Evolutionary conservation across 23 red algal genomes (phyloP).

Genomic region (Gracilaria gracilis): DNA sequence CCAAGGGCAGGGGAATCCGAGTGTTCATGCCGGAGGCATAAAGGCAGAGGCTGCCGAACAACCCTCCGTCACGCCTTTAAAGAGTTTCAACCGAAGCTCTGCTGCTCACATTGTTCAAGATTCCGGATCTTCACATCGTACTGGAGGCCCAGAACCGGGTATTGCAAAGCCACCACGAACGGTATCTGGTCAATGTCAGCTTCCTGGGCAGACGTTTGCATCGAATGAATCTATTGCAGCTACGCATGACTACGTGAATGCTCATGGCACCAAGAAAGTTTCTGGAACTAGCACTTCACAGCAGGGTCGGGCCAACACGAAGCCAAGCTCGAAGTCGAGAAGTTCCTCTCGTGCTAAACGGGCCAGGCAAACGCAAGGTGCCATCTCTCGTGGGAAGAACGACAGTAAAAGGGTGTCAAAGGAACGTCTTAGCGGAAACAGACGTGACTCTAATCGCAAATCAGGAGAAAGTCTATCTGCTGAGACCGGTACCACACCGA

Average conservation of each 20-base stretch:
- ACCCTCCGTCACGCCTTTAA: background rate
- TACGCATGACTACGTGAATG: background rate
- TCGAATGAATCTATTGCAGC: background rate
- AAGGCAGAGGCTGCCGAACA: background rate
- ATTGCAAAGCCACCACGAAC: background rate
- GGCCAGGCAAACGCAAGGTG: background rate
- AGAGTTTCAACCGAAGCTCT: background rate
- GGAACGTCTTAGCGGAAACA: constrained; percentile 3
- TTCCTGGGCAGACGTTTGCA: background rate
- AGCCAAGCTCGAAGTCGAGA: background rate
- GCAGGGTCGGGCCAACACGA: background rate
- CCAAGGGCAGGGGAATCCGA: background rate
- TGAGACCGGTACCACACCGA: constrained; percentile 37
- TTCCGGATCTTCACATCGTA: background rate
- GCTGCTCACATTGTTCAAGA: background rate
- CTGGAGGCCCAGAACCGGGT: background rate
- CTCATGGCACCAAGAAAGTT: background rate
- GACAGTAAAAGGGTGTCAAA: background rate
- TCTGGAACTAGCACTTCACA: background rate
- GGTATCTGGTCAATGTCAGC: background rate
- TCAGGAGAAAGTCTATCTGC: background rate
- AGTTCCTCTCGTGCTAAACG: constrained; percentile 3
- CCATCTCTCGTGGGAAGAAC: background rate
- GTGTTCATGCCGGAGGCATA: background rate
- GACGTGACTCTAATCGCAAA: background rate